Evolutionary conservation across 2,329 filamentous ascomycete species (phyloP), one percentile per base, ranked within the genome.

Genomic region (Exophiala dermatitidis): DNA sequence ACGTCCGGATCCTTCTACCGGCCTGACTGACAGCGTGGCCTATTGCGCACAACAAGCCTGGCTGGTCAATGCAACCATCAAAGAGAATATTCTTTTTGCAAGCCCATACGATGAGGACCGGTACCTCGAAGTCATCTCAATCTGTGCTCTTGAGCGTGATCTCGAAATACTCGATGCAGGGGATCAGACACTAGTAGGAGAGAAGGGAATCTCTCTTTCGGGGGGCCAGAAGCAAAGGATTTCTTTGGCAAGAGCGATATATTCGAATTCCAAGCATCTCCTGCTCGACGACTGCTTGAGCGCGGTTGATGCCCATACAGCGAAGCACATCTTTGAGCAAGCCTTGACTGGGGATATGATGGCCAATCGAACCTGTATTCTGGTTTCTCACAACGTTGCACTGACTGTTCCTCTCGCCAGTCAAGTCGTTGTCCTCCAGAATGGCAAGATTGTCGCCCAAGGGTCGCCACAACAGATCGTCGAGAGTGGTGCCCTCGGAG

Each of bases 141-240:
- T 91, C 36, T 98, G 93, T 69, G 91, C 90, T 2, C 74, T 98
- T 51, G 86, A 95, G 67, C 85, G 88, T 49, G 93, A 98, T 67
- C 77, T 98, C 9, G 83, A 95, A 59, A 95, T 97, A 40, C 80
- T 98, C 1, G 90, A 96, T 68, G 83, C 85, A 56, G 93, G 93
- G 38, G 93, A 98, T 67, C 83, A 94, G 69, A 97, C 93, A 0
- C 74, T 96, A 26, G 93, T 98, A 32, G 93, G 93, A 48, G 93
- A 98, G 68, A 98, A 97, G 71, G 93, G 93, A 33, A 95, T 98
- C 58, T 91, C 91, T 10, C 80, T 98, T 9, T 98, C 93, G 4
- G 93, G 93, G 59, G 93, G 93, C 4, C 93, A 98, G 71, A 97
- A 97, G 72, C 93, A 98, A 70, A 85, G 93, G 54, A 97, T 98